Percentiles rank a stretch among this genome's conserved stretches.
Evolutionary conservation across 2,329 filamentous ascomycete genomes (phyloP).

Genomic region (Lasiodiplodia theobromae): DNA sequence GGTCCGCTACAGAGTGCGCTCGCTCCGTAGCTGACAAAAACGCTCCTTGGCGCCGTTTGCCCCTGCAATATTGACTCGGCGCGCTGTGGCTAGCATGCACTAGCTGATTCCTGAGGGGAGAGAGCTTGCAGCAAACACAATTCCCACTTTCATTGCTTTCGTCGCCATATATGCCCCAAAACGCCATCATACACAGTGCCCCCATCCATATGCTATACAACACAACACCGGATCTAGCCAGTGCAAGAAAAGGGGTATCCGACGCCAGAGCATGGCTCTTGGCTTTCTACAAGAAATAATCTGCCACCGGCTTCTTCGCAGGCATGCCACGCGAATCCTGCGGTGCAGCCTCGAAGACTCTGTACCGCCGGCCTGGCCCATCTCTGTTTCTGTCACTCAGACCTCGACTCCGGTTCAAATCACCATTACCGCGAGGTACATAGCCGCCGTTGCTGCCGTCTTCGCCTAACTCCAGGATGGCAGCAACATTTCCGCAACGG

Average conservation of each 20-base stretch:
- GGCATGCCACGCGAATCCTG: conserved; percentile 98
- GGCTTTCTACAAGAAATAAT: conserved; percentile 78
- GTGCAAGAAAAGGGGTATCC: conserved; percentile 24
- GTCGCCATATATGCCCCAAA: conserved; percentile 9
- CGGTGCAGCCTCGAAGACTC: conserved; percentile 95
- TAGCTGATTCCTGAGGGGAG: not conserved
- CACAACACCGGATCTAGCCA: conserved; percentile 8
- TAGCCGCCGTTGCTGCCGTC: conserved; percentile 67
- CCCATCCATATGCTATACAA: conserved; percentile 21
- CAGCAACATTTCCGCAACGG: conserved; percentile 71
- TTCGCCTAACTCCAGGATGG: conserved; percentile 90
- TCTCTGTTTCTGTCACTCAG: conserved; percentile 54
- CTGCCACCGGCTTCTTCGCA: conserved; percentile 95
- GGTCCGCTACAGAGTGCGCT: not conserved
- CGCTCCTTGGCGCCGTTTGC: too few relatives aligned
- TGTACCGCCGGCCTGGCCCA: conserved; percentile 87
- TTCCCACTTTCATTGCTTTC: not conserved
- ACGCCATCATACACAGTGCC: conserved; percentile 19
- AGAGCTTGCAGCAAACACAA: not conserved
- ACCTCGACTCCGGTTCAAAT: conserved; percentile 58
- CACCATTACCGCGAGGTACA: conserved; percentile 68
- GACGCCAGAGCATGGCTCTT: not conserved
- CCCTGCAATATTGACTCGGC: too few relatives aligned
- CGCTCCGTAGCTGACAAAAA: too few relatives aligned
- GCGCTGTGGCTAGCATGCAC: not conserved